Evolutionary conservation across 345 rosid genomes (phyloP), one percentile per base, ranked within the genome.

Genomic region (Pugionium dolabratum): DNA sequence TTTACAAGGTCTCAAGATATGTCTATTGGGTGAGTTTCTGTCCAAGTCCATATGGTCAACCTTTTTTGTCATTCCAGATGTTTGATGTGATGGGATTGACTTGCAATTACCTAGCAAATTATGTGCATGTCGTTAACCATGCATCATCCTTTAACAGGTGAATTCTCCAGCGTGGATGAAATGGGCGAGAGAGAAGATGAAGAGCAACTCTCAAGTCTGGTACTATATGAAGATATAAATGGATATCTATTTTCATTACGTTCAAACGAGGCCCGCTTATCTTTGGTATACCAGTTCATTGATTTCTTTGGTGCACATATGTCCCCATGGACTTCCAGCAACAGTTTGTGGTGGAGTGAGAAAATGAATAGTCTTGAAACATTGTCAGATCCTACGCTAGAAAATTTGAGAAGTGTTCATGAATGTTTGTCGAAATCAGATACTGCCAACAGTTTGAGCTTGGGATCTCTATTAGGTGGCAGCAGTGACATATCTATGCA

Each of bases 291-390:
- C 48, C 94, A 90, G 63, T 88, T 90, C 49, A 73, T 93, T 66
- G 92, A 88, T 53, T 93, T 93, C 70, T 93, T 86, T 72, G 96
- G 96, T 77, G 97, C 85, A 30, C 81, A 74, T 71, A 75, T 86
- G 68, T 81, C 88, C 47, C 84, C 74, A 67, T 68, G 86, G 86
- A 70, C 83, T 62, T 88, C 91, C 76, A 82, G 86, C 50, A 93
- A 93, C 80, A 85, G 83, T 78, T 83, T 92, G 72, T 88, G 85
- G 70, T 88, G 94, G 96, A 80, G 56, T 56, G 96, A 90, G 77
- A 88, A 81, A 69, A 47, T 83, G 61, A 77, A 74, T 50, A 80
- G 83, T 77, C 64, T 86, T 32, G 97, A 90, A 55, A 73, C 73
- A 56, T 72, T 90, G 70, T 83, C 97, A 51, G 84, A 86, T 65